Evolutionary conservation across 441 rosid species (phyloP), one percentile per base, ranked within the genome.

Genomic region (Bruguiera hainesii): DNA sequence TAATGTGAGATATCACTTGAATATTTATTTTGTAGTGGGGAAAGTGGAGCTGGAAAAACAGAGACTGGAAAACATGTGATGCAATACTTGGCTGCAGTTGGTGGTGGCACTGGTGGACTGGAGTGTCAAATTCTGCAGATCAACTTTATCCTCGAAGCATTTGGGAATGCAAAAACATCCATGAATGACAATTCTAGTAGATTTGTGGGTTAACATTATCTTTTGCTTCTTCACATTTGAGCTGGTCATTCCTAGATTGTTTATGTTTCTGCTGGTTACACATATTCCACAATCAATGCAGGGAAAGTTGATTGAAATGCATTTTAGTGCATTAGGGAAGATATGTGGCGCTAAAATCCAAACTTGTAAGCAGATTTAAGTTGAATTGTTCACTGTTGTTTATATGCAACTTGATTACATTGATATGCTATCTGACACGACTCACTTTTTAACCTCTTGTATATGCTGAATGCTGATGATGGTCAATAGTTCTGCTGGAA

Each of bases 1-100:
- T 63, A 15, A 73, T 30, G 42, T 56, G 56, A 68, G 65, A 39
- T 59, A n/a, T 69, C 58, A 64, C 42, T 71, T 68, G 18, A 18
- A 31, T 42, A 37, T 62, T 73, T 67, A 23, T 67, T 75, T 72
- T 76, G 60, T 86, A 96, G 99, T 76, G 99, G 99, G 66, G 98
- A 89, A 87, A 90, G 98, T 77, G 99, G 98, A 66, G 85, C 99
- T 72, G 99, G 98, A 60, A 96, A 96, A 84, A 96, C 98, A 8
- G 98, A 96, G 86, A 91, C 99, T 5, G 98, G 97, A 72, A 96
- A 91, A 81, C 81, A 79, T 78, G 92, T 86, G 30, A 88, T 93
- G 98, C 91, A 87, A 76, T 96, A 93, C 78, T 83, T 96, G 83
- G 92, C 97, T 75, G 76, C 93, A 62, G 84, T 86, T 79, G 92